phyloP scores from a whole-genome alignment of 805 yeast species.

The Blastobotrys peoriensis region DNA sequence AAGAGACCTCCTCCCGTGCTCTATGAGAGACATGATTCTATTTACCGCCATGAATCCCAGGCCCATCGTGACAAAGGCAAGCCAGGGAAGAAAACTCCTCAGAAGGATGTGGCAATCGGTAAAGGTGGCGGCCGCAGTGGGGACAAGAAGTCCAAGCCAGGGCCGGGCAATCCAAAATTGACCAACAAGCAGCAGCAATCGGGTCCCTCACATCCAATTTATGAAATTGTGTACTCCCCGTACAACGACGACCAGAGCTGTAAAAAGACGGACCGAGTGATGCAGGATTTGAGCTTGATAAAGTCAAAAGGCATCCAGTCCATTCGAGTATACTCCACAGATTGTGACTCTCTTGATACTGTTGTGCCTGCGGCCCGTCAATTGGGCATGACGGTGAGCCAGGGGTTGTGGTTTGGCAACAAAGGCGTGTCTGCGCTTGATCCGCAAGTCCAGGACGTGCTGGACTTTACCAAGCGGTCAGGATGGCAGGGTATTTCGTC shows the following conservation, averaged over 20 bases:
- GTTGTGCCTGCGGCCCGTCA: conserved; percentile 54
- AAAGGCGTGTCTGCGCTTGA: conserved; percentile 69
- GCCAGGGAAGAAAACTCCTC: no score
- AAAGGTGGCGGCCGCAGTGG: no score
- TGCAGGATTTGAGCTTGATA: conserved; percentile 54
- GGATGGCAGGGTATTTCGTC: conserved; percentile 73
- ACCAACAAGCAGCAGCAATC: neutral
- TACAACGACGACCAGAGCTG: conserved; percentile 64
- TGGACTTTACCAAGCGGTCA: conserved; percentile 44
- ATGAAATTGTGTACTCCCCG: conserved; percentile 43
- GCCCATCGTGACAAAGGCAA: no score
- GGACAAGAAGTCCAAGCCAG: no score
- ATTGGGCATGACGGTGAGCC: conserved; percentile 69
- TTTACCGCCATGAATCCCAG: no score
- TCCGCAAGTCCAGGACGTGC: conserved; percentile 46
- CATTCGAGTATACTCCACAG: conserved; percentile 80
- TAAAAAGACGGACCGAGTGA: conserved; percentile 50
- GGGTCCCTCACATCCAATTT: conserved; percentile 19
- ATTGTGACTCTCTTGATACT: conserved; percentile 63
- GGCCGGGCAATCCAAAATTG: no score
- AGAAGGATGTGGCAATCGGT: no score
- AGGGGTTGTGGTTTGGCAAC: conserved; percentile 75
- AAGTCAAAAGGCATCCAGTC: conserved; percentile 53
- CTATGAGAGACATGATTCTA: no score
- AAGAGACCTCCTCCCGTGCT: no score